Conservation (phyloP, 306 rosid genomes). For the Fragaria ananassa region DNA sequence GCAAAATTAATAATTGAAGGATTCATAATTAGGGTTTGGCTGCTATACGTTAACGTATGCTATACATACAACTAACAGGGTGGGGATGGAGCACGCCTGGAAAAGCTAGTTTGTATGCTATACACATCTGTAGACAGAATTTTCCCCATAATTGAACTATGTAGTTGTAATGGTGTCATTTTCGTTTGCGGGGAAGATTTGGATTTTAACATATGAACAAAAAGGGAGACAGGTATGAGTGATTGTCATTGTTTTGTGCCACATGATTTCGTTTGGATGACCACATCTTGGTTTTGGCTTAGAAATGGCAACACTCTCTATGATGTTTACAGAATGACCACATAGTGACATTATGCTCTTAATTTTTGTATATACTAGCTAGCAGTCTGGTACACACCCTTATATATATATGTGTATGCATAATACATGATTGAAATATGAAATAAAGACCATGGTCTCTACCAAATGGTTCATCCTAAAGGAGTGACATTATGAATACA, state of each 20-base stretch:
- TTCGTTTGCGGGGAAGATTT: not conserved
- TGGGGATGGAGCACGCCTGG: too few species aligned
- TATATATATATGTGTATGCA: not conserved
- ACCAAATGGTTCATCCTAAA: slow-evolving; percentile 23
- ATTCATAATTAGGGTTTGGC: too few species aligned
- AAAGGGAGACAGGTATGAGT: not conserved
- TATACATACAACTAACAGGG: too few species aligned
- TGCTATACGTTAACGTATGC: too few species aligned
- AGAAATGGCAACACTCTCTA: slow-evolving; percentile 7
- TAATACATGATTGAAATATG: not conserved
- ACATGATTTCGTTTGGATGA: not conserved
- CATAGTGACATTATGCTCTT: slow-evolving; percentile 18
- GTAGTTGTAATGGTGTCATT: not conserved
- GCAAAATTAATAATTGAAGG: too few species aligned
- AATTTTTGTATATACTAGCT: not conserved
- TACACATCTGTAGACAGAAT: too few species aligned
- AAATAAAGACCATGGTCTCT: not conserved
- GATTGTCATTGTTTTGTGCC: not conserved
- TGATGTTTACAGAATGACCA: slow-evolving; percentile 29
- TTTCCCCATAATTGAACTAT: too few species aligned
- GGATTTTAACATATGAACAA: too few species aligned
- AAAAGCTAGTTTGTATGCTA: too few species aligned
- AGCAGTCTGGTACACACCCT: not conserved
- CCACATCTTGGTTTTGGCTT: not conserved
- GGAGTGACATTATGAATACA: slow-evolving; percentile 36